Evolutionary conservation across 148 eudicot species (phyloP).

Genomic region (Cornus florida): DNA sequence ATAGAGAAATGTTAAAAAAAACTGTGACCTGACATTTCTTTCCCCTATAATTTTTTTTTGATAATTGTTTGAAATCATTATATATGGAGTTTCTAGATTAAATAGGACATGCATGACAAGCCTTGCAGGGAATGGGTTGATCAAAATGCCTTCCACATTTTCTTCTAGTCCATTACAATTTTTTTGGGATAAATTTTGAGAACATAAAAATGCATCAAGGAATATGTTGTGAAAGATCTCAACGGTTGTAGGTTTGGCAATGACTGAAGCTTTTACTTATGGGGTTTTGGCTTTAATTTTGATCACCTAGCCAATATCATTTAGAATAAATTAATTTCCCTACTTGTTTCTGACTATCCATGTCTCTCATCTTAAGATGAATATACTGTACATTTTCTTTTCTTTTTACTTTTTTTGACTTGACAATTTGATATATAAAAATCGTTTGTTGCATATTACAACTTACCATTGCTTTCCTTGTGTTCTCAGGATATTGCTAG

Average conservation of each 20-base stretch:
- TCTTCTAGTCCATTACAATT: background rate
- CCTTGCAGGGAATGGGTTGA: too few relatives aligned
- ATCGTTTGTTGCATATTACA: background rate
- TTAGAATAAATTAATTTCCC: background rate
- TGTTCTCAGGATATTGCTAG: conserved; percentile 79
- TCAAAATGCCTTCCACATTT: background rate
- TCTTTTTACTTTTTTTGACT: background rate
- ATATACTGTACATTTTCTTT: background rate
- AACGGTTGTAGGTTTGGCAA: background rate
- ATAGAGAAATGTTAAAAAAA: background rate
- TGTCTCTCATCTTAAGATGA: background rate
- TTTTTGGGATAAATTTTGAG: background rate
- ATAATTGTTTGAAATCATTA: too few relatives aligned
- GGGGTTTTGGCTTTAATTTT: background rate
- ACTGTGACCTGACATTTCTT: background rate
- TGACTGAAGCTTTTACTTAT: background rate
- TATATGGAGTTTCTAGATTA: too few relatives aligned
- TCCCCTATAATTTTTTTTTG: background rate
- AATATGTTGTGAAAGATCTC: background rate
- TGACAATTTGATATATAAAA: background rate
- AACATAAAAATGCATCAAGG: background rate
- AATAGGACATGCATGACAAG: too few relatives aligned
- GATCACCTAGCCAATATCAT: background rate
- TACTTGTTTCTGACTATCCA: too few relatives aligned
- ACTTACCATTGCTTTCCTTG: background rate